Percentiles rank a stretch among this genome's conserved stretches.
These are phyloP conservation scores for Mucor plumbeus DNA, from an alignment of 371 early-diverging fungal genomes.

Conservation along the genomic window DNA sequence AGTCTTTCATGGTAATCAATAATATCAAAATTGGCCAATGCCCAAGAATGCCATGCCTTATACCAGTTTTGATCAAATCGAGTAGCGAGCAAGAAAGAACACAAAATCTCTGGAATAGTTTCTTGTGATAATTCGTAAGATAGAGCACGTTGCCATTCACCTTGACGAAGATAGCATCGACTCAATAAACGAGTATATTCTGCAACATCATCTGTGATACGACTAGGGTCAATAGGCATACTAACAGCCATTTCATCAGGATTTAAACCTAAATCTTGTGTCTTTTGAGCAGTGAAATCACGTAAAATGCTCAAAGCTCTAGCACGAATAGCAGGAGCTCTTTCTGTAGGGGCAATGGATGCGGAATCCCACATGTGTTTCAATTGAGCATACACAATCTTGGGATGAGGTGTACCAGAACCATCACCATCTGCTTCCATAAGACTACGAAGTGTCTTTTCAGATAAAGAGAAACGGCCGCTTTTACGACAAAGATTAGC, in stretches of 20 bases:
- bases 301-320: slow-evolving; percentile 65
- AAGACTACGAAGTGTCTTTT: slow-evolving; percentile 77
- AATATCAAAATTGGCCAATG: slow-evolving; percentile 93
- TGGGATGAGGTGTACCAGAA: slow-evolving; percentile 62
- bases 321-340: slow-evolving; percentile 59
- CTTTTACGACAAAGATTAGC: slow-evolving; percentile 93
- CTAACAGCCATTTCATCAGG: slow-evolving; percentile 64
- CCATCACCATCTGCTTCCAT: slow-evolving; percentile 57
- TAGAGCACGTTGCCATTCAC: slow-evolving; percentile 90
- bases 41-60: slow-evolving; percentile 99
- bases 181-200: slow-evolving; percentile 75
- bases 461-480: slow-evolving; percentile 82
- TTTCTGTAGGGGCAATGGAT: slow-evolving; percentile 40
- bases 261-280: slow-evolving; percentile 62
- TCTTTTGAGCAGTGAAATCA: slow-evolving; percentile 67
- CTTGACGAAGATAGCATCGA: slow-evolving; percentile 90
- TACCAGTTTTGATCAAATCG: slow-evolving; percentile 95
- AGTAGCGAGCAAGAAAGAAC: slow-evolving; percentile 87
- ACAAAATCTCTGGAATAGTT: slow-evolving; percentile 80
- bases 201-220: slow-evolving; percentile 55
- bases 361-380: slow-evolving; percentile 95
- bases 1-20: slow-evolving; percentile 76
- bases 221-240: slow-evolving; percentile 56
- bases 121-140: slow-evolving; percentile 80
- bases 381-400: slow-evolving; percentile 91